Conservation (phyloP, 1,284 basidiomycete species). For the Trichosporon coremiiforme region DNA sequence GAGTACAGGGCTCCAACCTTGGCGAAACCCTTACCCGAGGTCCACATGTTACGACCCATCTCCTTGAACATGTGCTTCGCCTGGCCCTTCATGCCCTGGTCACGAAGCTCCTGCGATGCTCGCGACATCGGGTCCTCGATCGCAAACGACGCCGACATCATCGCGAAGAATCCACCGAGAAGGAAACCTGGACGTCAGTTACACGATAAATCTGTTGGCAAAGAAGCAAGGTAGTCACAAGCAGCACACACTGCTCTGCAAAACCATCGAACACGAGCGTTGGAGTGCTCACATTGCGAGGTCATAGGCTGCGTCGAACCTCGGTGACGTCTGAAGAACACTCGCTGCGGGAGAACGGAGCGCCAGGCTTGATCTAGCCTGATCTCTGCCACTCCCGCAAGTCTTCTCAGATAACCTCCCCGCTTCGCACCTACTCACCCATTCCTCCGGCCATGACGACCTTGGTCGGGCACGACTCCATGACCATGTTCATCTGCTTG, state of each 20-base stretch:
- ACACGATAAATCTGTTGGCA: too few relatives aligned
- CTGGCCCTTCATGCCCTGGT: slow-evolving; percentile 57
- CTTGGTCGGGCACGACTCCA: slow-evolving; percentile 85
- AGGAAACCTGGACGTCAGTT: slow-evolving; percentile 68
- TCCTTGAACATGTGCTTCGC: slow-evolving; percentile 87
- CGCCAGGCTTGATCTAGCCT: too few relatives aligned
- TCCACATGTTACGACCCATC: slow-evolving; percentile 92
- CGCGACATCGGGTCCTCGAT: slow-evolving; percentile 91
- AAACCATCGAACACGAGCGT: too few relatives aligned
- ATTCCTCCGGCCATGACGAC: slow-evolving; percentile 73
- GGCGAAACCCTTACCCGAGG: slow-evolving; percentile 86
- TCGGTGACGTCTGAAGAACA: background rate
- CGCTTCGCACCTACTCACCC: slow-evolving; percentile 61
- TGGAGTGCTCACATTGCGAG: too few relatives aligned
- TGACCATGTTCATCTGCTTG: slow-evolving; percentile 66
- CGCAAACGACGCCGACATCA: slow-evolving; percentile 93
- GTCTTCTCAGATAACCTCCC: background rate
- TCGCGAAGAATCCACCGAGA: slow-evolving; percentile 90
- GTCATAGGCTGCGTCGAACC: background rate
- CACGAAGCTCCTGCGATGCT: slow-evolving; percentile 57
- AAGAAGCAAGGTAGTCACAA: too few relatives aligned
- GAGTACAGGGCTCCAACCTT: slow-evolving; percentile 93
- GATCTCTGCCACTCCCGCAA: too few relatives aligned
- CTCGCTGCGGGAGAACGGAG: too few relatives aligned
- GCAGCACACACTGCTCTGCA: too few relatives aligned